Evolutionary conservation across 2,329 filamentous ascomycete species (phyloP).

Genomic region (Pseudogymnoascus sp.): DNA sequence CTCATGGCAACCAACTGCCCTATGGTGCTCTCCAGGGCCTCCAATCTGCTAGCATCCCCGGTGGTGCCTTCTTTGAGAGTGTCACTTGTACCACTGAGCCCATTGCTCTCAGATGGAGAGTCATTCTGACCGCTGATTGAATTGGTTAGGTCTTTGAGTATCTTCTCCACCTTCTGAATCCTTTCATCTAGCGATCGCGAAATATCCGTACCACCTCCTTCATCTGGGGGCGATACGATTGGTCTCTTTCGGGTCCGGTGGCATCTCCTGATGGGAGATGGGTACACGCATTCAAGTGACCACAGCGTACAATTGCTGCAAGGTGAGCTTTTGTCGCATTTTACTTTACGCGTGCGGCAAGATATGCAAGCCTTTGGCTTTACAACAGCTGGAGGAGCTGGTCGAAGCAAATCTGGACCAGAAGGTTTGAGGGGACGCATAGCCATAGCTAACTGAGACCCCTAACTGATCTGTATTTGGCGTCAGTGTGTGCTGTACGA

Average conservation of each 20-base stretch:
- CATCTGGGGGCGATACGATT: background rate
- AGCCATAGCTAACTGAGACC: background rate
- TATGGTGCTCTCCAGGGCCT: background rate
- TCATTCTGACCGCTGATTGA: background rate
- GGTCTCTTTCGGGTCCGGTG: background rate
- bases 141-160: background rate
- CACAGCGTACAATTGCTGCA: slow-evolving; percentile 3
- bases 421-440: background rate
- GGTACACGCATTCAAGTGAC: slow-evolving; percentile 4
- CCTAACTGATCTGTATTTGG: background rate
- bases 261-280: background rate
- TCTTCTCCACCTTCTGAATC: background rate
- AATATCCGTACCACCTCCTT: background rate
- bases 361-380: slow-evolving; percentile 8
- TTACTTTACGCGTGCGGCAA: slow-evolving; percentile 7
- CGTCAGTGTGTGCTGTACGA: background rate
- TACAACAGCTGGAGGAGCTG: background rate
- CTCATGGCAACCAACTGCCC: background rate
- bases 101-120: background rate
- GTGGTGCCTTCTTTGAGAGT: background rate
- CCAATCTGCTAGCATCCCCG: background rate
- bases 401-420: background rate
- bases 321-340: background rate
- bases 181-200: background rate
- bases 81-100: background rate